These are phyloP conservation scores for Mortierella sp. DNA, from an alignment of 371 early-diverging fungal genomes.

Conservation along the genomic window DNA sequence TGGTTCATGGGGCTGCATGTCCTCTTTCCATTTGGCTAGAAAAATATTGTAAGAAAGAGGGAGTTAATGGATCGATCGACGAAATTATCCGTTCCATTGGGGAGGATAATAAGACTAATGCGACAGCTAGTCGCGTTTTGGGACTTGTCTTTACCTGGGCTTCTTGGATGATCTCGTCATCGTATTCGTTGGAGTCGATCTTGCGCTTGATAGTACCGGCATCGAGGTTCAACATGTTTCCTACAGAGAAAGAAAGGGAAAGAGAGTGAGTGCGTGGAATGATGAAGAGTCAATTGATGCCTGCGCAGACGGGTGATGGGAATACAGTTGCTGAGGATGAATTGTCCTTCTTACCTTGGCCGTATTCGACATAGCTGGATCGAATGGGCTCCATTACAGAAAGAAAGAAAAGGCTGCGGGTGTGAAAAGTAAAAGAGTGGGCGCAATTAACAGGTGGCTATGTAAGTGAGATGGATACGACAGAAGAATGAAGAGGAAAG, in stretches of 20 bases:
- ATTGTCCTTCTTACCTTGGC: constrained; percentile 33
- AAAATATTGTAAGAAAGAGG: neutral
- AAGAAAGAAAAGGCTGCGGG: neutral
- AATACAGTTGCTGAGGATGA: neutral
- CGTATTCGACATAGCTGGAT: constrained; percentile 55
- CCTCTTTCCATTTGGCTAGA: constrained; percentile 53
- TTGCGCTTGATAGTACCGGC: constrained; percentile 56
- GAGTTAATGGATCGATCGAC: neutral
- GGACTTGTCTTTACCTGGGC: constrained; percentile 32
- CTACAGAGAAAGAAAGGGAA: neutral
- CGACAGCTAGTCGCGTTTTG: neutral
- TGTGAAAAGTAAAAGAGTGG: neutral
- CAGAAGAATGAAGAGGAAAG: neutral
- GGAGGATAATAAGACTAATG: neutral
- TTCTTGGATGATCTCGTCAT: constrained; percentile 44
- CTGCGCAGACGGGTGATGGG: neutral
- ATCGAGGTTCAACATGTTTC: constrained; percentile 55
- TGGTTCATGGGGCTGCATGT: constrained; percentile 31
- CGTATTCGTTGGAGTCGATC: constrained; percentile 56
- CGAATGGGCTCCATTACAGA: constrained; percentile 37
- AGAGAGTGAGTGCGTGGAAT: neutral
- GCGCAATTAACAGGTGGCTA: neutral
- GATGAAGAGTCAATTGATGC: neutral
- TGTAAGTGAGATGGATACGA: neutral
- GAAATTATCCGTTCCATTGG: neutral